These are phyloP conservation scores for Leucocoprinus leucothites DNA, from an alignment of 768 basidiomycete species.

Conservation along the genomic window DNA sequence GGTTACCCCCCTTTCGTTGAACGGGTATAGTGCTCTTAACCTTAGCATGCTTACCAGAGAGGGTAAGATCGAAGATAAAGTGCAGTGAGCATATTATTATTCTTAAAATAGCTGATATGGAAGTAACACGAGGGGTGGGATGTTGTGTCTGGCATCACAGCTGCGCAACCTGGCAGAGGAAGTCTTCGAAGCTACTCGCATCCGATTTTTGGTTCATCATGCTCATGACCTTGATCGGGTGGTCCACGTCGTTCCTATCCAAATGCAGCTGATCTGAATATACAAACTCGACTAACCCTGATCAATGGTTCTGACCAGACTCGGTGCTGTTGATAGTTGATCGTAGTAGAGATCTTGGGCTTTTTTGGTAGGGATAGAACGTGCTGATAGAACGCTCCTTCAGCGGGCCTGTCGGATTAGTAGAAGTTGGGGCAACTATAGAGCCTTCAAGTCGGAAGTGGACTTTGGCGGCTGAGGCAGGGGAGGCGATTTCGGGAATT, in stretches of 20 bases:
- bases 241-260: background rate
- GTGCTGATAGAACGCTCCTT: slow-evolving; percentile 2
- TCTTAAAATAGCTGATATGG: background rate
- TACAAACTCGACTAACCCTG: background rate
- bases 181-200: background rate
- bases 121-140: background rate
- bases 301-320: background rate
- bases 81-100: background rate
- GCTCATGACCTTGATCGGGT: no score
- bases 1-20: no score
- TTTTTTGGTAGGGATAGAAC: background rate
- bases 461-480: background rate
- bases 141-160: background rate
- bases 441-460: background rate
- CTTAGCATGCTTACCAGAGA: no score
- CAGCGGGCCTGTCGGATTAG: background rate
- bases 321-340: background rate
- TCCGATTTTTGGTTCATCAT: background rate
- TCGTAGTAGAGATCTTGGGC: background rate
- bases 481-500: slow-evolving; percentile 1
- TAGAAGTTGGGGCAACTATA: background rate
- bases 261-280: background rate
- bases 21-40: no score
- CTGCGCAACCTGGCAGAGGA: slow-evolving; percentile 4
- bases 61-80: background rate